phyloP scores from a whole-genome alignment of 768 basidiomycete genomes.

The Nidularia sp. region DNA sequence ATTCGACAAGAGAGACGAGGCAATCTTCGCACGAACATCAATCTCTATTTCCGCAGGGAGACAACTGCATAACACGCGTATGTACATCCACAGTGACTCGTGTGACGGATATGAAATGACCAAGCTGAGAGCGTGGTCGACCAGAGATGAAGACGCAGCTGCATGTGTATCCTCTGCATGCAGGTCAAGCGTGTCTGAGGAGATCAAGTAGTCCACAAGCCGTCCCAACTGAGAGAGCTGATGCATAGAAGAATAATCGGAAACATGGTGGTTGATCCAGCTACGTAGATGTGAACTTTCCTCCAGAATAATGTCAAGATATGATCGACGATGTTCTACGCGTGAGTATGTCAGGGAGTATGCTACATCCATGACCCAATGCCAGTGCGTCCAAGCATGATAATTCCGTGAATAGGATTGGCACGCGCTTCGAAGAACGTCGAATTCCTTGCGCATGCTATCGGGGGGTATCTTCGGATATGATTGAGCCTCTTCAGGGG shows the following conservation, averaged over 20 bases:
- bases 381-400: constrained; percentile 67
- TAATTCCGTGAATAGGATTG: constrained; percentile 70
- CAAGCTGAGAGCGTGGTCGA: constrained; percentile 45
- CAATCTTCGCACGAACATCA: neutral
- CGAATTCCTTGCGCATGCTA: constrained; percentile 42
- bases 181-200: constrained; percentile 1
- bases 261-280: constrained; percentile 65
- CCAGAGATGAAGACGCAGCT: constrained; percentile 10
- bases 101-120: constrained; percentile 48
- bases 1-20: neutral
- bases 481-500: constrained; percentile 15
- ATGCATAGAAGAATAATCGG: constrained; percentile 64
- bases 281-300: constrained; percentile 31
- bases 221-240: constrained; percentile 39
- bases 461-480: constrained; percentile 31
- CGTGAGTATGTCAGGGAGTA: constrained; percentile 12
- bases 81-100: constrained; percentile 64
- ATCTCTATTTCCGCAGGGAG: neutral
- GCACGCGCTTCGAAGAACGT: constrained; percentile 43
- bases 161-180: constrained; percentile 1
- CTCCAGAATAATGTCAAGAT: constrained; percentile 26
- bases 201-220: constrained; percentile 16
- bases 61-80: constrained; percentile 26
- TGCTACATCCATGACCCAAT: constrained; percentile 37
- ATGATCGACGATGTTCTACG: constrained; percentile 10